Percentiles rank a stretch among this genome's conserved stretches.
These are phyloP conservation scores for Globisporangium orthogonon DNA, from an alignment of 352 stramenopile species.

Conservation along the genomic window DNA sequence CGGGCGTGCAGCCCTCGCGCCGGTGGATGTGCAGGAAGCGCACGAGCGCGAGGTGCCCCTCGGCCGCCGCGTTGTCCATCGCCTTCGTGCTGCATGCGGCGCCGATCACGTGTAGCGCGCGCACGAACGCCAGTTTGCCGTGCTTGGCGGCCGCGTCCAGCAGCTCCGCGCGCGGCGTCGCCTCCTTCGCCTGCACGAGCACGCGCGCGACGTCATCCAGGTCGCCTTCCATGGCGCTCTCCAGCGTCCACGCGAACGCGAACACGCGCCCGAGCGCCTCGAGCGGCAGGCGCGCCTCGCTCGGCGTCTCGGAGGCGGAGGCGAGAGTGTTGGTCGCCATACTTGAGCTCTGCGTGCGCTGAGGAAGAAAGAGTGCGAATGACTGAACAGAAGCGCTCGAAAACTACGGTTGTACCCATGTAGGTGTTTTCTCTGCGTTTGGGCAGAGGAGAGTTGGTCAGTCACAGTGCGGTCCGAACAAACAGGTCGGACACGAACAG, in stretches of 20 bases:
- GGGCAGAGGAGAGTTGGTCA: no score
- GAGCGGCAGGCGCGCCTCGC: constrained; percentile 24
- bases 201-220: constrained; percentile 28
- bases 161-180: constrained; percentile 15
- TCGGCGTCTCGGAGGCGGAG: no score
- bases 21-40: constrained; percentile 43
- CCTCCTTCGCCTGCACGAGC: constrained; percentile 27
- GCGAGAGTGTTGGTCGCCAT: not conserved
- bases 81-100: constrained; percentile 29
- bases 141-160: constrained; percentile 28
- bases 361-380: no score
- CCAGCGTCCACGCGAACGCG: constrained; percentile 34
- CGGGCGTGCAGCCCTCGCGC: constrained; percentile 34
- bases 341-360: no score
- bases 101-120: constrained; percentile 29
- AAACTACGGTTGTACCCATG: no score
- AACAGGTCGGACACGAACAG: no score
- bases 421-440: no score
- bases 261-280: constrained; percentile 41
- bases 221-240: constrained; percentile 19
- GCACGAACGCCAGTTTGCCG: constrained; percentile 31
- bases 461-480: no score
- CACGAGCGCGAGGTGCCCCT: constrained; percentile 34
- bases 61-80: constrained; percentile 34
- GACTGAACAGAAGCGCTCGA: no score